Conservation (phyloP, 345 rosid species). For the Balakata baccata region DNA sequence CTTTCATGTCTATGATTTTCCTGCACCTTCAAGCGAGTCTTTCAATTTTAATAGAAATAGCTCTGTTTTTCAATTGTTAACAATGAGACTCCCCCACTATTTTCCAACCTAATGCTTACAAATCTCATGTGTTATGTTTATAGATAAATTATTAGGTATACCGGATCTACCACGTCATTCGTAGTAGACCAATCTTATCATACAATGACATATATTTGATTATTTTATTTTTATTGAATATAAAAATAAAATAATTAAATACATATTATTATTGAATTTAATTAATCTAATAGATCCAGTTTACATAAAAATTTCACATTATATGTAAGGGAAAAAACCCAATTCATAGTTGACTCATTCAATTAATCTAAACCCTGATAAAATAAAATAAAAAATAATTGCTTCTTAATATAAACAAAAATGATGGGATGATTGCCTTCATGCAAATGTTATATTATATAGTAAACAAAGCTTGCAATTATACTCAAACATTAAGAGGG, state of each 20-base stretch:
- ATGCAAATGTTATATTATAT: conserved; percentile 18
- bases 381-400: neutral
- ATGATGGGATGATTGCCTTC: neutral
- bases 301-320: no score
- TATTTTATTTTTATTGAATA: no score
- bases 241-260: no score
- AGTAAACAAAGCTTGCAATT: conserved; percentile 20
- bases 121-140: neutral
- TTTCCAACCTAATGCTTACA: conserved; percentile 25
- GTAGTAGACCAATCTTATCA: no score
- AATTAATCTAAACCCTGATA: neutral
- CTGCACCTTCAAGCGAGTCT: conserved; percentile 20
- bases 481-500: neutral
- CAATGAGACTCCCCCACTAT: conserved; percentile 27
- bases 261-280: no score
- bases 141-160: no score
- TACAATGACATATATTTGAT: no score
- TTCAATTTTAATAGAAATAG: neutral
- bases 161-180: no score
- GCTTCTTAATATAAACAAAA: neutral
- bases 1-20: conserved; percentile 16
- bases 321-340: conserved; percentile 29
- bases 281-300: no score
- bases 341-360: conserved; percentile 28
- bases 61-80: conserved; percentile 3